A percentile compares a stretch with the other conserved stretches of the same genome.
These are phyloP conservation scores for Neophaeococcomyces mojaviensis DNA, from an alignment of 2,329 filamentous ascomycete genomes.

Conservation along the genomic window DNA sequence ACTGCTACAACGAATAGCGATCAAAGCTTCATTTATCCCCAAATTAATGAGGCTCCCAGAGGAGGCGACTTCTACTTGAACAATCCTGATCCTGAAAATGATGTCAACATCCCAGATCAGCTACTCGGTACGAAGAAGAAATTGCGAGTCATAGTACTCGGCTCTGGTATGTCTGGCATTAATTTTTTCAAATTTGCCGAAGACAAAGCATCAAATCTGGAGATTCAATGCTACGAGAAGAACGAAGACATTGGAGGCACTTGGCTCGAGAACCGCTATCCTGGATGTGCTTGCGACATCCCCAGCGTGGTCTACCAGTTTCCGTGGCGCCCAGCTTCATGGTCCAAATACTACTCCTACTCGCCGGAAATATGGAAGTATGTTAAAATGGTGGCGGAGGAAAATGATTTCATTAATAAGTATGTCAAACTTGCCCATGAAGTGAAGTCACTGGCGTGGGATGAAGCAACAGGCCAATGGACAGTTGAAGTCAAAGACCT, in stretches of 20 bases:
- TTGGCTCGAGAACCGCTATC: constrained; percentile 30
- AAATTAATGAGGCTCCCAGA: not conserved
- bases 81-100: constrained; percentile 1
- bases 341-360: constrained; percentile 22
- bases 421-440: constrained; percentile 24
- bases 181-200: constrained; percentile 14
- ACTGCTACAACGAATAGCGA: not conserved
- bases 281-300: constrained; percentile 29
- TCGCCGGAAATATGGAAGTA: constrained; percentile 26
- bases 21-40: not conserved
- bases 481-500: constrained; percentile 21
- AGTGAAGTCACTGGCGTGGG: constrained; percentile 26
- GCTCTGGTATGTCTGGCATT: constrained; percentile 17
- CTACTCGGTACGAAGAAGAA: constrained; percentile 16
- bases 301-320: constrained; percentile 28
- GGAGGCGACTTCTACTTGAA: not conserved
- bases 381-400: constrained; percentile 21
- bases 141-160: constrained; percentile 18
- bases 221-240: constrained; percentile 25
- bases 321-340: constrained; percentile 28
- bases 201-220: constrained; percentile 15
- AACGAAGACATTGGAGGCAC: constrained; percentile 30
- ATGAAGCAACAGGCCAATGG: constrained; percentile 26
- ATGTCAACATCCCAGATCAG: constrained; percentile 13
- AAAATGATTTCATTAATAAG: constrained; percentile 23